A percentile compares a stretch with the other conserved stretches of the same genome.
phyloP scores from a whole-genome alignment of 371 early-diverging fungal species.

The Mortierella sp. region DNA sequence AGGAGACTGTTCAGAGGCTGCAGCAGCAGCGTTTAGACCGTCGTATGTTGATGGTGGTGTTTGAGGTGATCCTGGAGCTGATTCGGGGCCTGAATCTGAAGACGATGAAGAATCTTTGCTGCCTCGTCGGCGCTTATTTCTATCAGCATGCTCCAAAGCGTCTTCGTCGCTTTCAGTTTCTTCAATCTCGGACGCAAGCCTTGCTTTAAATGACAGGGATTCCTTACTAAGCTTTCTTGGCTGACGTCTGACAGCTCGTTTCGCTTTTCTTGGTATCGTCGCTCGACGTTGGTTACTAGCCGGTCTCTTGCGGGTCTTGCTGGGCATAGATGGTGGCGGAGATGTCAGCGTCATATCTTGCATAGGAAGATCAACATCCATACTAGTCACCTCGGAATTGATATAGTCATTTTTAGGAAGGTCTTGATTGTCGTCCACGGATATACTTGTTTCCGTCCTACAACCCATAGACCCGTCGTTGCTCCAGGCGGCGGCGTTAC shows the following conservation, averaged over 20 bases:
- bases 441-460: neutral
- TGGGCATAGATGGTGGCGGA: conserved; percentile 25
- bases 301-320: conserved; percentile 13
- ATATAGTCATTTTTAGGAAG: neutral
- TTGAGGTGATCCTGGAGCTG: conserved; percentile 23
- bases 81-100: conserved; percentile 36
- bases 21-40: neutral
- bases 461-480: neutral
- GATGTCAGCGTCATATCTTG: conserved; percentile 28
- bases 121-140: conserved; percentile 31
- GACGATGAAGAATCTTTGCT: conserved; percentile 33
- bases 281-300: neutral
- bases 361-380: conserved; percentile 31
- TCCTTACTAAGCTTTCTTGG: conserved; percentile 2
- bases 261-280: conserved; percentile 2
- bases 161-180: neutral
- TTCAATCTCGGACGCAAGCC: conserved; percentile 5
- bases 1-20: neutral
- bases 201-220: conserved; percentile 7
- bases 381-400: conserved; percentile 4
- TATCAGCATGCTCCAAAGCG: conserved; percentile 11
- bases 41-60: conserved; percentile 29
- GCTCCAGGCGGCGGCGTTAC: neutral
- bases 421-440: neutral
- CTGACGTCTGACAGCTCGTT: conserved; percentile 1